Base-by-base conservation (phyloP, 768 basidiomycete species). In the Zangia roseola region DNA sequence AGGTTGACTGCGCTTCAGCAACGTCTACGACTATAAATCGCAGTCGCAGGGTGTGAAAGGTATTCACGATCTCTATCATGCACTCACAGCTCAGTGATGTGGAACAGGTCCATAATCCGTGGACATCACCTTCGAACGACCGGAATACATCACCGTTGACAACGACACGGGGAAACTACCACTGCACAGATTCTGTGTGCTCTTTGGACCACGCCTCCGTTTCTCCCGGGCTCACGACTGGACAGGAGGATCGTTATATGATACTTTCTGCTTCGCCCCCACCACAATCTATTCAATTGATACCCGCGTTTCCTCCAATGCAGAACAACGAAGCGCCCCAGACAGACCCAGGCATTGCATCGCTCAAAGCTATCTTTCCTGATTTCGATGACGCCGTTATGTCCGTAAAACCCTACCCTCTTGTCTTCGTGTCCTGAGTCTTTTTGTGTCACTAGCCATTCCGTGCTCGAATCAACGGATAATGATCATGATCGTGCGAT, bases 321-420 rank as follows among this genome's bases (percentile, higher is more conserved):
- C 41, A 50, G 16, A 35, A 3, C 5, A 31, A 40, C 5, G 38
- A 49, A 20, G 26, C 24, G 7, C 24, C 25, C 1, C 43, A 41
- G 19, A n/a, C 54, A 10, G 65, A 85, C 67, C 77, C 82, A 2
- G 70, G 73, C n/a, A 66, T 86, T 37, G 71, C 76, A 10, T 69
- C 71, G 0, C 71, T 91, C 40, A 78, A 76, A 39, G 78, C 75
- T 8, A 84, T 91, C 76, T 91, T 91, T 64, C 89, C 89, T 6
- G 84, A 86, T 65, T 90, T 89, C 57, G 89, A 92, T 52, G 79
- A 83, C 42, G 61, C 74, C n/a, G 71, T 91, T 42, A 69, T 92
- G 83, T 86, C 59, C 42, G 81, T 74, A 24, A 9, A 20, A 5
- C 38, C 20, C 50, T 25, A 40, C 41, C 12, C 26, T 46, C 23